phyloP scores from a whole-genome alignment of 768 basidiomycete species.

The Candolleomyces aberdarensis region DNA sequence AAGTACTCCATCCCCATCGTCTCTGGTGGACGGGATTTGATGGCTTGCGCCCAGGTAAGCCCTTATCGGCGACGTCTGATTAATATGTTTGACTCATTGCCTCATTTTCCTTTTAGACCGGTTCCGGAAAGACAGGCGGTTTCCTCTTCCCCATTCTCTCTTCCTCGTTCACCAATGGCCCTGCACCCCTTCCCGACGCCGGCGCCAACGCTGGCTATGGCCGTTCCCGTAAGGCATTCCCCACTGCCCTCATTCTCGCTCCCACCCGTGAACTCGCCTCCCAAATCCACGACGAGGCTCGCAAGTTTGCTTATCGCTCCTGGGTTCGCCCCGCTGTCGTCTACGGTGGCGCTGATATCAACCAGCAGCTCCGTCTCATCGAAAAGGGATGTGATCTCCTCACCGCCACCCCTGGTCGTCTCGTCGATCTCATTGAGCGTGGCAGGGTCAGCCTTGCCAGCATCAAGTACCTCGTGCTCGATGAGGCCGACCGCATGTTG shows the following conservation, averaged over 20 bases:
- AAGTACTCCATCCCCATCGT: constrained; percentile 99
- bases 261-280: constrained; percentile 98
- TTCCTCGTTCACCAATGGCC: constrained; percentile 83
- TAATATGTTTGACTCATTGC: constrained; percentile 15
- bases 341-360: constrained; percentile 98
- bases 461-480: constrained; percentile 96
- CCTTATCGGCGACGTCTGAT: background rate
- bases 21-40: constrained; percentile 81
- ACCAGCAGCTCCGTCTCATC: constrained; percentile 87
- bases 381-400: constrained; percentile 97
- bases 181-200: constrained; percentile 63
- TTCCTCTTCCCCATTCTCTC: constrained; percentile 99
- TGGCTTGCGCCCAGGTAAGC: constrained; percentile 90
- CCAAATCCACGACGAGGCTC: constrained; percentile 98
- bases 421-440: constrained; percentile 97
- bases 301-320: constrained; percentile 98
- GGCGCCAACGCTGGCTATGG: constrained; percentile 46
- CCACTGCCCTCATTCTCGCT: constrained; percentile 95
- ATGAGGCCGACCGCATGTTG: constrained; percentile 99
- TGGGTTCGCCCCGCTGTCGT: constrained; percentile 99
- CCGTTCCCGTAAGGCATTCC: constrained; percentile 86
- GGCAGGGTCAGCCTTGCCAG: constrained; percentile 95
- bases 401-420: constrained; percentile 95
- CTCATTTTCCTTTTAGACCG: constrained; percentile 60
- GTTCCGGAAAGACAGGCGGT: constrained; percentile 98